phyloP scores from a whole-genome alignment of 148 eudicot species.

The Amaranthus palmeri region DNA sequence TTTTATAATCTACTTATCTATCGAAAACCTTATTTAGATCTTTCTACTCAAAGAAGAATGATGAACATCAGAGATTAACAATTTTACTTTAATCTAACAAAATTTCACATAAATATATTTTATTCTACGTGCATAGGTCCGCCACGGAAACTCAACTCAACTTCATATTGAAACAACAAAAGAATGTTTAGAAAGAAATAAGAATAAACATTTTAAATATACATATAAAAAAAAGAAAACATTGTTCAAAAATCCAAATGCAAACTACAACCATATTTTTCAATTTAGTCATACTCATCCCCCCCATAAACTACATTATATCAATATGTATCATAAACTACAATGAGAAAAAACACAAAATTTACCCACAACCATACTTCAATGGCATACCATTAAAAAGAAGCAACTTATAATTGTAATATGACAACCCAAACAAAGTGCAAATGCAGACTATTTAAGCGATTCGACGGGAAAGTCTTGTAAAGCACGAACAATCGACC shows the following conservation, averaged over 20 bases:
- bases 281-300: conserved; percentile 12
- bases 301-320: conserved; percentile 20
- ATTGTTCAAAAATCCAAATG: no score
- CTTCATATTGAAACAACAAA: background rate
- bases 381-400: conserved; percentile 12
- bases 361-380: conserved; percentile 24
- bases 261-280: background rate
- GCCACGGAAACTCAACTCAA: no score
- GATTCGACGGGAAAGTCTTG: conserved; percentile 13
- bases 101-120: no score
- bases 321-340: conserved; percentile 22
- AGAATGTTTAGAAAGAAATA: background rate
- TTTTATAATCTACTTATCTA: no score
- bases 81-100: no score
- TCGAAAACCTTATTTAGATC: no score
- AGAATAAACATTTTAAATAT: no score
- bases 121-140: no score
- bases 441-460: conserved; percentile 18
- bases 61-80: no score
- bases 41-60: no score
- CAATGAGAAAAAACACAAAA: background rate
- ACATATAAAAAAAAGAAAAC: no score
- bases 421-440: conserved; percentile 21
- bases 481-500: conserved; percentile 23
- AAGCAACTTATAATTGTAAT: conserved; percentile 9